Conservation (phyloP, 495 filamentous ascomycete species). For the Trichoderma virens region DNA sequence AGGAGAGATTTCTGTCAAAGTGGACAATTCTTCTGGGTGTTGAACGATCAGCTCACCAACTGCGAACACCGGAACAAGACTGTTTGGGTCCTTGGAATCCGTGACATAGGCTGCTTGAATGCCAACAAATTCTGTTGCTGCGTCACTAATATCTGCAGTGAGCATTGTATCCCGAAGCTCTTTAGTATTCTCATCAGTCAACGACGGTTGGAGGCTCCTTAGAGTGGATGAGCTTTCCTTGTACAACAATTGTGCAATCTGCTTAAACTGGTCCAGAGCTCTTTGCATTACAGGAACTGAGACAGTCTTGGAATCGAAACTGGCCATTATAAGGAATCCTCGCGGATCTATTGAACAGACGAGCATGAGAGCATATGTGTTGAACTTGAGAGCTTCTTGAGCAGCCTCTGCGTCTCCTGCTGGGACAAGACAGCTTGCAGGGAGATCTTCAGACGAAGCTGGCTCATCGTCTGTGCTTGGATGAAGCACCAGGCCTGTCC, state of each 20-base stretch:
- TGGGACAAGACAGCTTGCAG: conserved; percentile 40
- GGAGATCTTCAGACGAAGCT: conserved; percentile 27
- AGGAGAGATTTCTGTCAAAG: background rate
- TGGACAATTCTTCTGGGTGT: background rate
- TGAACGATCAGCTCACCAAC: conserved; percentile 39
- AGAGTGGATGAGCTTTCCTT: conserved; percentile 16
- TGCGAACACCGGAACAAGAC: conserved; percentile 31
- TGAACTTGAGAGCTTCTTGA: conserved; percentile 58
- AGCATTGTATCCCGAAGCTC: background rate
- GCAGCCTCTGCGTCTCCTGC: conserved; percentile 46
- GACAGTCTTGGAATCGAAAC: conserved; percentile 48
- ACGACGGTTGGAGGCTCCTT: background rate
- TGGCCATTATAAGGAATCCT: conserved; percentile 53
- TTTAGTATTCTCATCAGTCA: background rate
- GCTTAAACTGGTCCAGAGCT: conserved; percentile 24
- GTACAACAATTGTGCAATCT: conserved; percentile 25
- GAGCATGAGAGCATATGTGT: conserved; percentile 59
- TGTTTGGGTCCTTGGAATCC: conserved; percentile 23
- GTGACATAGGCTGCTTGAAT: conserved; percentile 18
- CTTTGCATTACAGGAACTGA: conserved; percentile 24
- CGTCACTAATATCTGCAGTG: background rate
- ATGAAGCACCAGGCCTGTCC: conserved; percentile 39
- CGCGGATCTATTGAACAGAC: conserved; percentile 48
- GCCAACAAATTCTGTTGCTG: background rate
- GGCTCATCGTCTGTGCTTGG: conserved; percentile 26